phyloP scores from a whole-genome alignment of 306 rosid genomes.

The Astragalus membranaceus region DNA sequence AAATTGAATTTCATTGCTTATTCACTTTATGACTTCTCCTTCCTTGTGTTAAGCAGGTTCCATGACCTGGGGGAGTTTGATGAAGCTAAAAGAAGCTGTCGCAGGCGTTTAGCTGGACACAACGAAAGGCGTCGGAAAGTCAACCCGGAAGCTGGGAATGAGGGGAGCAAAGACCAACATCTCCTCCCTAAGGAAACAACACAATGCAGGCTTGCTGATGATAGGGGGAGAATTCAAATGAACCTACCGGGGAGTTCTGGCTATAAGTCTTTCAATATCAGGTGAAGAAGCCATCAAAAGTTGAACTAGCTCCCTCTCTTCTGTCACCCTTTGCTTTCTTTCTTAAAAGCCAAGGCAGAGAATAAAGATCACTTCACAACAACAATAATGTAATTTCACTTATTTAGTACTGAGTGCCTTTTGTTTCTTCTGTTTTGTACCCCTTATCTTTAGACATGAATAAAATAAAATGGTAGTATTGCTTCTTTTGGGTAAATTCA shows the following conservation, averaged over 20 bases:
- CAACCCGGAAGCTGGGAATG: conserved; percentile 45
- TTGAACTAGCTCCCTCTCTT: conserved; percentile 74
- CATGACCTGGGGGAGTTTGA: conserved; percentile 86
- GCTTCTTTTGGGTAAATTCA: conserved; percentile 13
- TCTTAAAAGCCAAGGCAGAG: conserved; percentile 24
- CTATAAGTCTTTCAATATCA: conserved; percentile 56
- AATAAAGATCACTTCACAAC: conserved; percentile 10
- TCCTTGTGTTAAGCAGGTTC: conserved; percentile 61
- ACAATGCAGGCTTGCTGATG: conserved; percentile 42
- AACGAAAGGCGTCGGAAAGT: conserved; percentile 80
- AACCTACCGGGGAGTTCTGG: conserved; percentile 46
- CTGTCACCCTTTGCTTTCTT: conserved; percentile 57
- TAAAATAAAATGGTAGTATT: not conserved
- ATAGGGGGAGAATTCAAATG: conserved; percentile 45
- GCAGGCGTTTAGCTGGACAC: conserved; percentile 83
- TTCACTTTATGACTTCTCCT: too few species aligned
- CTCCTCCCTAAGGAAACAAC: conserved; percentile 41
- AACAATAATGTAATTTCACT: conserved; percentile 10
- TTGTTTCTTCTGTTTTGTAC: conserved; percentile 19
- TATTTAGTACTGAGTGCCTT: conserved; percentile 6
- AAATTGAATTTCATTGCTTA: conserved; percentile 5
- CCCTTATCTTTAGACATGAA: conserved; percentile 4
- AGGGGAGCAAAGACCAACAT: conserved; percentile 35
- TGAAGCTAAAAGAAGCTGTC: conserved; percentile 87
- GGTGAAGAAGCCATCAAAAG: conserved; percentile 27